A percentile compares a stretch with the other conserved stretches of the same genome.
These are phyloP conservation scores for Scheffersomyces titani DNA, from an alignment of 1,139 yeast species.

Conservation along the genomic window DNA sequence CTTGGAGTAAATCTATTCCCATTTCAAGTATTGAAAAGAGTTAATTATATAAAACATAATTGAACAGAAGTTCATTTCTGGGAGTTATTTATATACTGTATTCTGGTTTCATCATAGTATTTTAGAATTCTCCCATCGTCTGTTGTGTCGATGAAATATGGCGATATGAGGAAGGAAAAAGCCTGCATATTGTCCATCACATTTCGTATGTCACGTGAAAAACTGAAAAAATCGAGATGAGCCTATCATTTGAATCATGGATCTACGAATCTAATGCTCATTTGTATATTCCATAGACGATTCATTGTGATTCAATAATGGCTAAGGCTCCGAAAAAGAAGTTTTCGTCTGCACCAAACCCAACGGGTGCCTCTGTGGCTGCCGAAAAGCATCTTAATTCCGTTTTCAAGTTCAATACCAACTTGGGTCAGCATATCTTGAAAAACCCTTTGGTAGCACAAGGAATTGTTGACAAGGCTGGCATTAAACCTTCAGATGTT, in stretches of 20 bases:
- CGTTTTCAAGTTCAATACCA: slow-evolving; percentile 94
- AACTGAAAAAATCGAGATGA: neutral
- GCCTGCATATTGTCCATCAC: too few relatives aligned
- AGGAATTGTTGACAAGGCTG: slow-evolving; percentile 97
- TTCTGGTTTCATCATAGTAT: too few relatives aligned
- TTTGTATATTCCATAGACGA: too few relatives aligned
- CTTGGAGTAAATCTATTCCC: too few relatives aligned
- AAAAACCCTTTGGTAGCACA: slow-evolving; percentile 97
- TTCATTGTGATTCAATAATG: slow-evolving; percentile 27
- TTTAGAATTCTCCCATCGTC: too few relatives aligned
- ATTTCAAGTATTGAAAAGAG: too few relatives aligned
- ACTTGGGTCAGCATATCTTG: slow-evolving; percentile 94
- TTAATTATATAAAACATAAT: too few relatives aligned
- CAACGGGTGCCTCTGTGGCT: slow-evolving; percentile 53
- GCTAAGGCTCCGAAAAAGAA: slow-evolving; percentile 58
- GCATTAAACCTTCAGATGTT: slow-evolving; percentile 85
- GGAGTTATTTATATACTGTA: too few relatives aligned
- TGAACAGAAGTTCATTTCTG: too few relatives aligned
- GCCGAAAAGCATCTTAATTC: slow-evolving; percentile 74
- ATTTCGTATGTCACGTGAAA: neutral
- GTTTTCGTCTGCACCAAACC: slow-evolving; percentile 42
- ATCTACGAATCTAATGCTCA: neutral
- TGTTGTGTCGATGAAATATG: too few relatives aligned
- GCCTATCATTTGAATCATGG: neutral
- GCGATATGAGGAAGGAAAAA: too few relatives aligned